Conservation (phyloP, 352 stramenopile species). For the Globisporangium okanoganense region DNA sequence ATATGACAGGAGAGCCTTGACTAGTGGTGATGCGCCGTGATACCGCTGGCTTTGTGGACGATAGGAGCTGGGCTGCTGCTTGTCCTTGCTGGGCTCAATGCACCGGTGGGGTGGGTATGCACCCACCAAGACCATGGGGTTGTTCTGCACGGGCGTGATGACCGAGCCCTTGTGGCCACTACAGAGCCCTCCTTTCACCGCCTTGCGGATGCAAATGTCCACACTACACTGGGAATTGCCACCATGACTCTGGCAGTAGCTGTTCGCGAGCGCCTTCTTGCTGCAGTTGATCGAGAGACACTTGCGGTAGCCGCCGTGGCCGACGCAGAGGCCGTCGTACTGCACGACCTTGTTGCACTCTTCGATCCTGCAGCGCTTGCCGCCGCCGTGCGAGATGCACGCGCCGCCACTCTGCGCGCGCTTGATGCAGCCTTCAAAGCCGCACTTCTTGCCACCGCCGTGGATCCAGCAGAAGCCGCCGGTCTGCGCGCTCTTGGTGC, state of each 20-base stretch:
- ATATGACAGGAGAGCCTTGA: background rate
- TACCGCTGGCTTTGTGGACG: background rate
- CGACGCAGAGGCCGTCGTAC: slow-evolving; percentile 40
- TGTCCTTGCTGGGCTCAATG: slow-evolving; percentile 11
- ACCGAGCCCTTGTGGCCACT: slow-evolving; percentile 18
- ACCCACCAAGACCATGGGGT: background rate
- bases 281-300: slow-evolving; percentile 33
- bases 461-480: slow-evolving; percentile 43
- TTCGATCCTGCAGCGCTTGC: slow-evolving; percentile 26
- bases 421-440: slow-evolving; percentile 33
- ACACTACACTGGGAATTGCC: slow-evolving; percentile 26
- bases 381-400: slow-evolving; percentile 39
- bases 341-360: slow-evolving; percentile 41
- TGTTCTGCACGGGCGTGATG: slow-evolving; percentile 10
- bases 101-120: background rate
- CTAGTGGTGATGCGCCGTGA: background rate
- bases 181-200: slow-evolving; percentile 24
- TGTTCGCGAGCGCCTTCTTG: slow-evolving; percentile 35
- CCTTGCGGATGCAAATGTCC: slow-evolving; percentile 21
- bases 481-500: slow-evolving; percentile 37
- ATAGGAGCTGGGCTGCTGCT: slow-evolving; percentile 11
- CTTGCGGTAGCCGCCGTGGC: slow-evolving; percentile 37
- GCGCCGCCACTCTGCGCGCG: slow-evolving; percentile 35
- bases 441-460: slow-evolving; percentile 45
- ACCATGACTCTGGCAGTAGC: slow-evolving; percentile 32